Evolutionary conservation across 768 basidiomycete genomes (phyloP).

Genomic region (Rhodosporidiobolus sp.): DNA sequence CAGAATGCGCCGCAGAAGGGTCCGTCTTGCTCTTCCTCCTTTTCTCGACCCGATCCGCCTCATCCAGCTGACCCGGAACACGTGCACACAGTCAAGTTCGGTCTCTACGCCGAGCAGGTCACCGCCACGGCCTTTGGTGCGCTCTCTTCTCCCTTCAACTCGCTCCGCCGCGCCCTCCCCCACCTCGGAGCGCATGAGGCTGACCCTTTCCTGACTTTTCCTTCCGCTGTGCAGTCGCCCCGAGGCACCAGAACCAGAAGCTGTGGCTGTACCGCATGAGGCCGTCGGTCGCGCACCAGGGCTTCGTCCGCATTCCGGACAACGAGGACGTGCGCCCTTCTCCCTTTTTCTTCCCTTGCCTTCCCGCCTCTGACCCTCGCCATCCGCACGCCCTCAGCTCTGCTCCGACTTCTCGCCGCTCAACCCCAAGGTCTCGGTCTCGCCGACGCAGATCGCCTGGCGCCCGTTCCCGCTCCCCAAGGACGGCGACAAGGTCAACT

Average conservation of each 20-base stretch:
- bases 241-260: constrained; percentile 58
- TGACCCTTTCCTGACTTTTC: constrained; percentile 9
- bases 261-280: constrained; percentile 67
- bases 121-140: constrained; percentile 54
- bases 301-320: constrained; percentile 58
- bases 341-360: neutral
- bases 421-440: constrained; percentile 62
- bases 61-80: neutral
- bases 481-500: constrained; percentile 54
- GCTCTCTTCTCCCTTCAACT: neutral
- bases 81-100: constrained; percentile 53
- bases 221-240: constrained; percentile 58
- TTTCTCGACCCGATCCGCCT: no score
- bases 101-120: constrained; percentile 53
- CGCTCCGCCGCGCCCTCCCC: no score
- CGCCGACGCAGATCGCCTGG: constrained; percentile 67
- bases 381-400: constrained; percentile 42
- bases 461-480: constrained; percentile 60
- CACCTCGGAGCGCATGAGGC: neutral
- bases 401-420: constrained; percentile 62
- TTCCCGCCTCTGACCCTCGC: neutral
- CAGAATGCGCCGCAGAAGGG: constrained; percentile 64
- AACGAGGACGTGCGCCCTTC: constrained; percentile 54
- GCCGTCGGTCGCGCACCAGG: constrained; percentile 59
- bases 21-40: neutral